Base-by-base conservation (phyloP, 1,139 yeast genomes). In the Protomyces inundatus region DNA sequence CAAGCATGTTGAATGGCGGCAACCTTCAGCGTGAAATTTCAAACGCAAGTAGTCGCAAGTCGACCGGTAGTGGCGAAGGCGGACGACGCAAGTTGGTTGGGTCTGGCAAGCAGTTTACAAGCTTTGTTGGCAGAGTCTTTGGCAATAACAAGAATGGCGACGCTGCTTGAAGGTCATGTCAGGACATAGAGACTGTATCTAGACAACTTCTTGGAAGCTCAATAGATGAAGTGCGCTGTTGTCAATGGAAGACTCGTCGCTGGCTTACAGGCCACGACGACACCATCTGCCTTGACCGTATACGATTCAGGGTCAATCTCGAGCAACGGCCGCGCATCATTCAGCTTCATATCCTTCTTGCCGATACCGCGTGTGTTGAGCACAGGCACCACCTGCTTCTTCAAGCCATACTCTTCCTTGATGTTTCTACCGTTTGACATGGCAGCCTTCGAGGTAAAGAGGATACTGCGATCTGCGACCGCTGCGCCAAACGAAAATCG, bases 281-380 rank as follows among this genome's bases (percentile, higher is more conserved):
- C 60, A 34, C 63, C 60, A 33, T 65, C 62, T 7, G 66, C 64
- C 46, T 51, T 48, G 48, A 65, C 66, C n/a, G 48, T 52, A 39
- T 65, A 65, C 4, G 61, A 46, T 40, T 65, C 66, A 16, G 66
- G 65, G 40, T 65, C 66, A 55, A 65, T 61, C 51, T 39, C 48
- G 45, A 65, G 57, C 46, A 53, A 12, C 14, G 66, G 66, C 30
- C 55, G 54, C 23, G 46, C 59, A 39, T 54, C 55, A 35, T 65
- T 65, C 32, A 48, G 58, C 36, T 42, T 45, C 66, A 65, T 65
- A 42, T 61, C 65, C 54, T 45, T 48, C 51, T 65, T 65, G 23
- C 65, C 65, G 33, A 65, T 65, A 14, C 50, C 54, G 6, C 66
- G 54, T n/a, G 61, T 54, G 4, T 34, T 23, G 48, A 50, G 23